Base-by-base conservation (phyloP, 1,284 basidiomycete genomes). In the Cystobasidium sp. region DNA sequence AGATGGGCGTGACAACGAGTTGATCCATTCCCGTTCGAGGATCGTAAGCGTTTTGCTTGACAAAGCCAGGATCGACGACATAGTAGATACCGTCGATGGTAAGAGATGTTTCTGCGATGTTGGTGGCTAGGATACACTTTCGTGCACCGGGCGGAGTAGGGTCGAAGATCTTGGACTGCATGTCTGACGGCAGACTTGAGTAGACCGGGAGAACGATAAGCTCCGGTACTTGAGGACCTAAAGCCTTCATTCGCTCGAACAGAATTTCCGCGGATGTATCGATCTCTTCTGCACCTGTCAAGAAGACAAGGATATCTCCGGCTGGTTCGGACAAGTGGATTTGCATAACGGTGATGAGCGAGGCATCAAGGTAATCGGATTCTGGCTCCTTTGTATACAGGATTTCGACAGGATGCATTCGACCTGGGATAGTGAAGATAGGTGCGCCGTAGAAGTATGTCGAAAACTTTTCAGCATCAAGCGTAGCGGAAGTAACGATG, bases 51-150 rank as follows among this genome's bases (percentile, higher is more conserved):
- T 98, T 99, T 83, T 99, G 97, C 84, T 99, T 99, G 46, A 94
- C 92, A 84, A 99, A 99, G 9, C 97, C 97, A 1, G 97, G 96
- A 82, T 99, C 97, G 78, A 98, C 90, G 52, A 99, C 96, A 80
- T 99, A 99, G 86, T 97, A 98, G 81, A 99, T 95, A 43, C 95
- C 96, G 62, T 96, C 94, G 80, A 99, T 99, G 14, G 97, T 99
- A 81, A 99, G 87, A 84, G 92, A 94, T 9, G 97, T 99, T 85
- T 99, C 97, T 8, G 97, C 97, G 75, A 99, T 96, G 84, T 99
- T 99, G 43, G 97, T 99, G 5, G 97, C 96, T 77, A 99, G 91
- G 79, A 99, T 93, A 75, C 97, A 94, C 84, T 99, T 99, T 75
- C 97, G 90, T 18, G 94, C 90, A 46, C 96, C 97, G 3, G 94